Percentiles rank a stretch among this genome's conserved stretches.
These are phyloP conservation scores for Xerocomus brunneocitrinus DNA, from an alignment of 768 basidiomycete species.

Conservation along the genomic window DNA sequence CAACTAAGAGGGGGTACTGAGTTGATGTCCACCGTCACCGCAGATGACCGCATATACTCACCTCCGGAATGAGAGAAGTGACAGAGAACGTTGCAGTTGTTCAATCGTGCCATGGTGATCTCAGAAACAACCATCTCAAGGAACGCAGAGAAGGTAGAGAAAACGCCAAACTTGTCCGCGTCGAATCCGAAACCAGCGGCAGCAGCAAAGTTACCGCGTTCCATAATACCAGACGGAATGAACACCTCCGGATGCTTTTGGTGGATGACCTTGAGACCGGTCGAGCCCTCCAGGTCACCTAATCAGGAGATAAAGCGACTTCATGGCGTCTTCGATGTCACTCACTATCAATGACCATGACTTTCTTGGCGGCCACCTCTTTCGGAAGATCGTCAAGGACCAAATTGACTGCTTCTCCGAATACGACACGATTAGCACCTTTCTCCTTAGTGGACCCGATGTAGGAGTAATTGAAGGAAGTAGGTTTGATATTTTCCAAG, in stretches of 20 bases:
- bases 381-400: constrained; percentile 73
- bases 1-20: constrained; percentile 40
- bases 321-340: background rate
- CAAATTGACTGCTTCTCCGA: constrained; percentile 78
- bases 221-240: constrained; percentile 82
- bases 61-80: constrained; percentile 90
- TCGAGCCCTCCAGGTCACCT: constrained; percentile 87
- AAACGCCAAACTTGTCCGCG: constrained; percentile 77
- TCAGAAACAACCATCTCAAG: constrained; percentile 89
- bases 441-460: constrained; percentile 68
- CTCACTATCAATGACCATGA: constrained; percentile 85
- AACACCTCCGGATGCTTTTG: constrained; percentile 89
- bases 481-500: constrained; percentile 61
- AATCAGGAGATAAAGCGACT: background rate
- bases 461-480: constrained; percentile 52
- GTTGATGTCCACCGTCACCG: background rate
- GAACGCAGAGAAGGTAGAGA: constrained; percentile 90
- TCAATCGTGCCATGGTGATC: constrained; percentile 89
- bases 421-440: constrained; percentile 77
- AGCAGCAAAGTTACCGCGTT: constrained; percentile 77
- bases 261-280: constrained; percentile 83
- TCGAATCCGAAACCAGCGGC: constrained; percentile 87
- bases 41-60: constrained; percentile 29
- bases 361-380: constrained; percentile 72
- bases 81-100: constrained; percentile 80